A percentile compares a stretch with the other conserved stretches of the same genome.
Evolutionary conservation across 2,329 filamentous ascomycete species (phyloP).

Genomic region (Cladophialophora carrionii): DNA sequence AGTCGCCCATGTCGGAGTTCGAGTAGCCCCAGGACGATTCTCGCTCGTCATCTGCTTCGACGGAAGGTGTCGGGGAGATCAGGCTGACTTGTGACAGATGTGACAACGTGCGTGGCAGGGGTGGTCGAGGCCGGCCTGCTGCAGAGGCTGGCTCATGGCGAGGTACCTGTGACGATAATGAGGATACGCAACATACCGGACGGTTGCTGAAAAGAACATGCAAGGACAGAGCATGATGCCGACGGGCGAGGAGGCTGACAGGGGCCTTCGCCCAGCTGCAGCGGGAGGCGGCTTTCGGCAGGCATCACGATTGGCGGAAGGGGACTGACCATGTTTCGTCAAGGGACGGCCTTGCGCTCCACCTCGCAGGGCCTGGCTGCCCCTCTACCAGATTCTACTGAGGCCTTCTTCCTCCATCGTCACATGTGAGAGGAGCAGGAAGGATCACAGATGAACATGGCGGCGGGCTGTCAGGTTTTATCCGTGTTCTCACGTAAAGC

Average conservation of each 20-base stretch:
- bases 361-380: constrained; percentile 11
- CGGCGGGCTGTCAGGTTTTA: constrained; percentile 7
- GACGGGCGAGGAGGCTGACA: constrained; percentile 5
- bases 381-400: constrained; percentile 8
- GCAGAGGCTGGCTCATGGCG: constrained; percentile 30
- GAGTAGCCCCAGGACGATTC: constrained; percentile 40
- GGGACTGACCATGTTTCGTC: constrained; percentile 19
- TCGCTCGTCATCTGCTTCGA: constrained; percentile 70
- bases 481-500: constrained; percentile 1
- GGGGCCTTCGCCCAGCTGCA: constrained; percentile 4
- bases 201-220: not conserved
- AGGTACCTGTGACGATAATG: constrained; percentile 36
- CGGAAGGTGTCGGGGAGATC: constrained; percentile 62
- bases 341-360: constrained; percentile 9
- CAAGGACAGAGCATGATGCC: not conserved
- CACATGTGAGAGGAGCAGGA: not conserved
- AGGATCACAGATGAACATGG: not conserved
- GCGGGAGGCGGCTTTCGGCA: constrained; percentile 13
- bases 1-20: constrained; percentile 44
- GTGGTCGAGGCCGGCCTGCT: constrained; percentile 25
- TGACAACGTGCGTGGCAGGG: constrained; percentile 29
- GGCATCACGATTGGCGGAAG: constrained; percentile 18
- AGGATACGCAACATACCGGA: not conserved
- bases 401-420: constrained; percentile 11
- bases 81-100: constrained; percentile 58